phyloP scores from a whole-genome alignment of 106 monocot species.

The Vanilla planifolia region DNA sequence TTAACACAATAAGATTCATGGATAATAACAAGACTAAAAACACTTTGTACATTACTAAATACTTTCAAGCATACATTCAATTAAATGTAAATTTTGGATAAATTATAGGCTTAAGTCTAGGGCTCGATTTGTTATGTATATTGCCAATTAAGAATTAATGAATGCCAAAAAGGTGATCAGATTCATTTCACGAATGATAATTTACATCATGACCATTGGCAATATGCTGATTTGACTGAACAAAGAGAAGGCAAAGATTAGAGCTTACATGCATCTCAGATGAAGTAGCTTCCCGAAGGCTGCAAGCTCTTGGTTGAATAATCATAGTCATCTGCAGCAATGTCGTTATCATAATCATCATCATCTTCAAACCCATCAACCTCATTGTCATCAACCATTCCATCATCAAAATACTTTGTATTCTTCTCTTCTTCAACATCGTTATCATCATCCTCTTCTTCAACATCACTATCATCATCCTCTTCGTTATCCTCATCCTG shows the following conservation, averaged over 20 bases:
- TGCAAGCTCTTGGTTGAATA: background rate
- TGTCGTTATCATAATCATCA: too few species aligned
- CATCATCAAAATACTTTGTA: too few species aligned
- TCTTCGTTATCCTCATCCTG: background rate
- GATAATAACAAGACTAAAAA: too few species aligned
- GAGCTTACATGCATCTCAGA: background rate
- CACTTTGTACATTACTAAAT: too few species aligned
- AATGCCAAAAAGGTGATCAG: too few species aligned
- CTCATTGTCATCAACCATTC: background rate
- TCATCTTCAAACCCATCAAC: background rate
- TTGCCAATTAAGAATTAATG: too few species aligned
- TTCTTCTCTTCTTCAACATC: background rate
- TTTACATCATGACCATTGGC: background rate
- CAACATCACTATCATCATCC: background rate
- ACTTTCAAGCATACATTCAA: too few species aligned
- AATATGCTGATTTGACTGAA: background rate
- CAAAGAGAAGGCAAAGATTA: background rate
- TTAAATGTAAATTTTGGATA: too few species aligned
- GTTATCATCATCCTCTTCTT: slow-evolving; percentile 10
- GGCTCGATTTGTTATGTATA: too few species aligned
- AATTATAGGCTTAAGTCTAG: too few species aligned
- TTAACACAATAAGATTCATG: too few species aligned
- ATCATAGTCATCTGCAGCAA: background rate
- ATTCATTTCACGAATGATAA: background rate
- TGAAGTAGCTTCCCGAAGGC: slow-evolving; percentile 3